Conservation (phyloP, 768 basidiomycete species). For the Galerina marginata region DNA sequence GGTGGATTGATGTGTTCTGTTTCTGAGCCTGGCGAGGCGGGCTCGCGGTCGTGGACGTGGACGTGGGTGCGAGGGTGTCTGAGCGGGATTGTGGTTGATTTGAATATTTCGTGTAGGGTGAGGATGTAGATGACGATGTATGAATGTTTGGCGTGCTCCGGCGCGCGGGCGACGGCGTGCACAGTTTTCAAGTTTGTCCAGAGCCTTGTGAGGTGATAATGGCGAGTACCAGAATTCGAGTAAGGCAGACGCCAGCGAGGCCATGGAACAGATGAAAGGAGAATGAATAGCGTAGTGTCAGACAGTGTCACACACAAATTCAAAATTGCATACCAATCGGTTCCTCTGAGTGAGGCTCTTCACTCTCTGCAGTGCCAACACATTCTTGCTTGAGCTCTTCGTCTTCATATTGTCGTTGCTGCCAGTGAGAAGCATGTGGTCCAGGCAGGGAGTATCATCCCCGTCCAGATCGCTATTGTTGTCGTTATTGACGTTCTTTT, state of each 20-base stretch:
- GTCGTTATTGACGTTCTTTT: conserved; percentile 22
- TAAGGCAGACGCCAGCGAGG: conserved; percentile 30
- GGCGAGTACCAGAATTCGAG: conserved; percentile 36
- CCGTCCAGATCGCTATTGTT: conserved; percentile 57
- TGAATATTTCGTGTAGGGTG: conserved; percentile 29
- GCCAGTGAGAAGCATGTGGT: conserved; percentile 34
- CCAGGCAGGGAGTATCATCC: conserved; percentile 65
- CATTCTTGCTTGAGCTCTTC: conserved; percentile 54
- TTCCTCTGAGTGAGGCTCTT: conserved; percentile 75
- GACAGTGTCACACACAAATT: conserved; percentile 17
- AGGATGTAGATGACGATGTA: conserved; percentile 41
- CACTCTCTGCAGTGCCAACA: conserved; percentile 67
- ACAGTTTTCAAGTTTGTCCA: conserved; percentile 71
- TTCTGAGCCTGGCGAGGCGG: conserved; percentile 73
- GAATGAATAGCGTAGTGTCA: conserved; percentile 5
- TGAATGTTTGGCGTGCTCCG: conserved; percentile 31
- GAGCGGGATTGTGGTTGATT: conserved; percentile 39
- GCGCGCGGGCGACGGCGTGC: conserved; percentile 57
- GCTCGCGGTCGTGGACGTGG: conserved; percentile 36
- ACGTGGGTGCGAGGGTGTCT: conserved; percentile 31
- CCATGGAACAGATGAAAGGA: conserved; percentile 26
- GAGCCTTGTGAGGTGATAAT: conserved; percentile 48
- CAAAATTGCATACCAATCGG: conserved; percentile 59
- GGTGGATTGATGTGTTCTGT: conserved; percentile 68
- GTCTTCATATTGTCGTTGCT: conserved; percentile 29